Base-by-base conservation (phyloP, 2,329 filamentous ascomycete genomes). In the Dendrostoma leiphaemia region DNA sequence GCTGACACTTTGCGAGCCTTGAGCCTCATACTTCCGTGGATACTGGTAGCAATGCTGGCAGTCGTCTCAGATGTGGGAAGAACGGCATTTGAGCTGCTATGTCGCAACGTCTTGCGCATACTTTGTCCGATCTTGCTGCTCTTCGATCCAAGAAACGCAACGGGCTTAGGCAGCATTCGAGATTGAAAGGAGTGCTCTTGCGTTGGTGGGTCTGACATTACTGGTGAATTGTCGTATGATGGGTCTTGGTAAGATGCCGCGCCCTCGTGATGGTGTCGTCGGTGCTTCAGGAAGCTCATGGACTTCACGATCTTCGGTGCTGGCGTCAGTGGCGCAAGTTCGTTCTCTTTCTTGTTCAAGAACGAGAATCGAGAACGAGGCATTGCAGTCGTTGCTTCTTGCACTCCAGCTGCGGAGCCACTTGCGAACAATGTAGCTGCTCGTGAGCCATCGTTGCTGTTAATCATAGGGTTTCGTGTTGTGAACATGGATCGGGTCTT, bases 1-100 rank as follows among this genome's bases (percentile, higher is more conserved):
- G 74, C 78, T 0, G 87, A 89, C 13, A 84, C 81, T 29, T 83
- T 84, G 23, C 86, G 77, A 10, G 82, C 80, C 48, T 79, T 84
- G 28, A 72, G 69, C 43, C 74, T 76, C 26, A 85, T 61, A 4
- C 68, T 68, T 4, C 65, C 65, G 19, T 71, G 64, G 34, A 68
- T 71, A 3, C 57, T 37, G 5, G 54, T 7, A 28, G 60, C 57
- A 8, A 57, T 32, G 38, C 54, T 59, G 17, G 52, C 47, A 15
- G 53, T 28, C 13, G 56, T 35, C 21, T 29, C 41, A n/a, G 48
- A 17, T 12, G 28, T 7, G 10, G 50, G 54, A 2, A 52, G 8
- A n/a, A 54, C 54, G 12, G 58, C 54, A 6, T 56, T 64, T 59
- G 63, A 76, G 61, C 72, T 77, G 63, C 71, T 74, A 54, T 71